Evolutionary conservation across 139 green algal species (phyloP), one percentile per base, ranked within the genome.

Genomic region (Coccomyxa sp.): DNA sequence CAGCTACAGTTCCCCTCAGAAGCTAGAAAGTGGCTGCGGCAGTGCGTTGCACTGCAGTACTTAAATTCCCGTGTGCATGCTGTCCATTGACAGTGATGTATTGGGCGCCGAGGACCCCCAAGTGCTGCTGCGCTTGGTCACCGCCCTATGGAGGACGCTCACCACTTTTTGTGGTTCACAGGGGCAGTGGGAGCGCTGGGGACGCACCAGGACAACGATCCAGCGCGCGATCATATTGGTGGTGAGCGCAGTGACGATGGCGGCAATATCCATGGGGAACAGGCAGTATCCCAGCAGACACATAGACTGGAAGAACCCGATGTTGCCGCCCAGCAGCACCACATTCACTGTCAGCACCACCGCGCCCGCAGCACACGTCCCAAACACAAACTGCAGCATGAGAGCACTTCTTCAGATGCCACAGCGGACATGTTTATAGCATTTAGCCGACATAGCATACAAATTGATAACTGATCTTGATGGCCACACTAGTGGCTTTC

Each of bases 241-340:
- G 16, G 91, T 81, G 25, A 87, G 84, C 0, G 91, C 83, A 82
- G 92, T 95, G 0, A 97, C 83, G 13, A 98, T 88, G 23, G 95
- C 92, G 0, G 92, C 94, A 0, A 98, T 68, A 51, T 93, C 91
- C 32, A 99, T 85, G n/a, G 97, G 97, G 85, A 99, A 98, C 11
- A 99, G 84, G 92, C 97, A 99, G 90, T 99, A 99, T n/a, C 97
- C 97, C 32, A 99, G 91, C 78, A 99, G 85, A 85, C 93, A 98
- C 63, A 99, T 87, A 0, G 91, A 91, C 88, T 99, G 96, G 83
- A 99, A 97, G 88, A 99, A 99, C 71, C 97, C 95, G 51, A 99
- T 98, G 76, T 93, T 94, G n/a, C 96, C 97, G 31, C 97, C 95
- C 71, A 99, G 92, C 77, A 99, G 91, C 67, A 98, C 91, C 17